phyloP scores from a whole-genome alignment of 148 eudicot species.

The Camellia sinensis region DNA sequence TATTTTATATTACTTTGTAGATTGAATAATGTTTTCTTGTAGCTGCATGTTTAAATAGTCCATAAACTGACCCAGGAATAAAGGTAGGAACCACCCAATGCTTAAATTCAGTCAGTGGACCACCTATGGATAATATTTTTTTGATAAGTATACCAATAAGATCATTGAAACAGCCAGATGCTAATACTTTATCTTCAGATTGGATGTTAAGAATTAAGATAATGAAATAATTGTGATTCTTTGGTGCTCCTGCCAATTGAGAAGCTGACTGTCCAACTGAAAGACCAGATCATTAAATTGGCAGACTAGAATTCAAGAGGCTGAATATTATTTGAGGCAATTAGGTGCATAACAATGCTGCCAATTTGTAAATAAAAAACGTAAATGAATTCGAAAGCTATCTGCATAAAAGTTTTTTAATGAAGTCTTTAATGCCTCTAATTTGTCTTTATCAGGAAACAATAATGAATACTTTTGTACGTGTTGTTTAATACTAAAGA shows the following conservation, averaged over 20 bases:
- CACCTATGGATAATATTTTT: slow-evolving; percentile 3
- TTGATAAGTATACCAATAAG: not conserved
- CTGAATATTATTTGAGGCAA: not conserved
- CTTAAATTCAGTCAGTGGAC: not conserved
- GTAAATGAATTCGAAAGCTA: not conserved
- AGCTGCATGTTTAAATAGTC: not conserved
- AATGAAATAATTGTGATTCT: not conserved
- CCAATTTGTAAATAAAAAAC: not conserved
- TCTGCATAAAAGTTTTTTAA: too few species aligned
- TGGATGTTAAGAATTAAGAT: not conserved
- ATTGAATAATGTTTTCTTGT: not conserved
- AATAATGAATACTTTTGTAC: not conserved
- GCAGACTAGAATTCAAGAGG: not conserved
- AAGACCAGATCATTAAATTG: not conserved
- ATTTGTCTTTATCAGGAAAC: slow-evolving; percentile 1
- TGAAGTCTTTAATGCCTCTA: not conserved
- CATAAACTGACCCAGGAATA: not conserved
- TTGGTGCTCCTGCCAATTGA: not conserved
- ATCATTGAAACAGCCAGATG: not conserved
- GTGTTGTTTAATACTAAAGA: not conserved
- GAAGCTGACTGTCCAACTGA: not conserved
- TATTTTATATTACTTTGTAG: not conserved
- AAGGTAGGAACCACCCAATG: not conserved
- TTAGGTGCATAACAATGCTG: not conserved
- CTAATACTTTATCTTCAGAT: not conserved